phyloP scores from a whole-genome alignment of 2,329 filamentous ascomycete species.

The Cercospora sp. region DNA sequence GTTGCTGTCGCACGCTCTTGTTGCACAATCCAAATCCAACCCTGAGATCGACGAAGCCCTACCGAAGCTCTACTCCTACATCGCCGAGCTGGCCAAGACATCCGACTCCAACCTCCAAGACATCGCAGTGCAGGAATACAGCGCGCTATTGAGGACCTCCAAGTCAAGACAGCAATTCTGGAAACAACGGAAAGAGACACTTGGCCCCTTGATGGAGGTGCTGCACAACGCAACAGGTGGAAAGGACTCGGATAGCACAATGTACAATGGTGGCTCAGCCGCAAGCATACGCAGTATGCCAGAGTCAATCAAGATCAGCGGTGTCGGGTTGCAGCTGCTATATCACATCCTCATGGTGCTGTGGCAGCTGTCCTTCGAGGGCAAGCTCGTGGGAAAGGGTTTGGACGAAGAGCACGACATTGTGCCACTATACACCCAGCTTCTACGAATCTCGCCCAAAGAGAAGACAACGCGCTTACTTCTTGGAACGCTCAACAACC shows the following conservation, averaged over 20 bases:
- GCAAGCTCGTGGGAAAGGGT: constrained; percentile 67
- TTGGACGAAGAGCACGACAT: constrained; percentile 93
- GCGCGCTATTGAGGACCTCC: constrained; percentile 73
- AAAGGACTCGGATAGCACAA: constrained; percentile 65
- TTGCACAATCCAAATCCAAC: constrained; percentile 60
- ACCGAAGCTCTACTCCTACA: constrained; percentile 79
- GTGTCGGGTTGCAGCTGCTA: constrained; percentile 86
- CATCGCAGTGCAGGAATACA: constrained; percentile 91
- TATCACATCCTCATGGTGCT: constrained; percentile 92
- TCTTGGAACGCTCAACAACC: constrained; percentile 83
- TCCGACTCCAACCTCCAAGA: constrained; percentile 89
- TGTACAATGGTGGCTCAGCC: constrained; percentile 50
- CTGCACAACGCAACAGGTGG: constrained; percentile 72
- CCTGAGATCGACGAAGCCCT: constrained; percentile 72
- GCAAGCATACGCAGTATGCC: constrained; percentile 54
- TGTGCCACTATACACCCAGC: constrained; percentile 84
- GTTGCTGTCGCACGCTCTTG: constrained; percentile 67
- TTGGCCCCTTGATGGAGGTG: constrained; percentile 79
- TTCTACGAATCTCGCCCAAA: constrained; percentile 89
- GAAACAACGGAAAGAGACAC: constrained; percentile 82
- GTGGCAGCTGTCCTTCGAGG: constrained; percentile 96
- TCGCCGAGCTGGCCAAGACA: constrained; percentile 79
- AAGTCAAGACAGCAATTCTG: constrained; percentile 82
- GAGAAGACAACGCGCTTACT: constrained; percentile 95
- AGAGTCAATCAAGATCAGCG: constrained; percentile 64